Percentiles rank a stretch among this genome's conserved stretches.
These are phyloP conservation scores for Colletotrichum musicola DNA, from an alignment of 2,329 filamentous ascomycete species.

Conservation along the genomic window DNA sequence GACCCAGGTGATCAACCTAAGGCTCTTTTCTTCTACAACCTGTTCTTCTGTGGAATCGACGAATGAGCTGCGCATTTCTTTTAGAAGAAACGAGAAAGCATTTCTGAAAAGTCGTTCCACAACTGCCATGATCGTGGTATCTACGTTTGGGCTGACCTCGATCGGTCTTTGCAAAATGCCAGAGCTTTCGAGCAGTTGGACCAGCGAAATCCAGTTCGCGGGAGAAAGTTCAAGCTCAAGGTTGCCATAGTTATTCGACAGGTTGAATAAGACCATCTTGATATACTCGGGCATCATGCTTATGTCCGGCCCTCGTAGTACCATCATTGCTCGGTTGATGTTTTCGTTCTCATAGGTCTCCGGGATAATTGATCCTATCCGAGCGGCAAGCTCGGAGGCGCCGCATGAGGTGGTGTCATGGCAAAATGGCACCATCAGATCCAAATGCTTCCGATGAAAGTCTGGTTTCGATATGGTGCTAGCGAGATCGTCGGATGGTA, in stretches of 20 bases:
- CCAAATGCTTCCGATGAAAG: no score
- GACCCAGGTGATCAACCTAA: not conserved
- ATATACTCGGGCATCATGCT: not conserved
- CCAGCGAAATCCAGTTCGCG: not conserved
- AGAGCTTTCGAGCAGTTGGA: not conserved
- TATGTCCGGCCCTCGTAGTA: not conserved
- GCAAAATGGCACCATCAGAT: no score
- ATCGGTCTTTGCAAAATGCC: not conserved
- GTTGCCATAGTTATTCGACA: conserved; percentile 4
- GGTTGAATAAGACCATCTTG: not conserved
- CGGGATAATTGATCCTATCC: conserved; percentile 7
- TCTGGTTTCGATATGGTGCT: no score
- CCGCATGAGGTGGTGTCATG: not conserved
- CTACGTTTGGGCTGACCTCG: not conserved
- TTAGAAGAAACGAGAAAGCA: no score
- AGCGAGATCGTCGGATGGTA: no score
- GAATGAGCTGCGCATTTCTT: no score
- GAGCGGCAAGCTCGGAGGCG: not conserved
- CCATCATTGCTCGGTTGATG: not conserved
- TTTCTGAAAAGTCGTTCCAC: not conserved
- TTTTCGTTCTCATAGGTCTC: conserved; percentile 7
- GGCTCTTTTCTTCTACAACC: not conserved
- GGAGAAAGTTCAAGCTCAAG: no score
- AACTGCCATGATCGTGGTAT: not conserved
- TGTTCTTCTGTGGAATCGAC: not conserved